A percentile compares a stretch with the other conserved stretches of the same genome.
These are phyloP conservation scores for Parastagonospora nodorum DNA, from an alignment of 2,329 filamentous ascomycete genomes.

Conservation along the genomic window DNA sequence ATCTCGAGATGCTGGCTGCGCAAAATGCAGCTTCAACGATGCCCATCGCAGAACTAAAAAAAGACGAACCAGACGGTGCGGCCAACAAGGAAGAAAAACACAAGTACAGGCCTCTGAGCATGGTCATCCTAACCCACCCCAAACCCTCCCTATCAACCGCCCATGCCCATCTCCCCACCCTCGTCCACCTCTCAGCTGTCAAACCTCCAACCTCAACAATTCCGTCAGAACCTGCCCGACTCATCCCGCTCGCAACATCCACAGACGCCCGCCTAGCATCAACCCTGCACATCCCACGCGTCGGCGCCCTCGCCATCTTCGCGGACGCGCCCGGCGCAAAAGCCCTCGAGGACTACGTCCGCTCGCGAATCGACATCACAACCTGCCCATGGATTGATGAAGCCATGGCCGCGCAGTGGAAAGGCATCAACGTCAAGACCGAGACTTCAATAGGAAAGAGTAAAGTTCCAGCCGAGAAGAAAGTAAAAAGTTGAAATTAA, in stretches of 20 bases:
- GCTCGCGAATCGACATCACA: slow-evolving; percentile 58
- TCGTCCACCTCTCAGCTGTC: slow-evolving; percentile 33
- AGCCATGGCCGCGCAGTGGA: slow-evolving; percentile 46
- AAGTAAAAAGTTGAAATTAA: not conserved
- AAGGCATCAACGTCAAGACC: slow-evolving; percentile 48
- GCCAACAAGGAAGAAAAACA: not conserved
- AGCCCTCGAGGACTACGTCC: slow-evolving; percentile 62
- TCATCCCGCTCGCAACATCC: slow-evolving; percentile 67
- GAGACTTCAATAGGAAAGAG: slow-evolving; percentile 2
- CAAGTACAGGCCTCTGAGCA: slow-evolving; percentile 14
- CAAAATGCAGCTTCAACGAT: slow-evolving; percentile 17
- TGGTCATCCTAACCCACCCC: slow-evolving; percentile 42
- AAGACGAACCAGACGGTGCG: not conserved
- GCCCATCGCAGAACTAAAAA: not conserved
- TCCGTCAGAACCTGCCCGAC: slow-evolving; percentile 51
- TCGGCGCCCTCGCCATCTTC: slow-evolving; percentile 67
- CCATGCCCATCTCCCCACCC: slow-evolving; percentile 42
- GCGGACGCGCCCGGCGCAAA: slow-evolving; percentile 62
- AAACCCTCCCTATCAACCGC: slow-evolving; percentile 37
- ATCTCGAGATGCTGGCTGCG: slow-evolving; percentile 56
- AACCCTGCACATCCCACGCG: slow-evolving; percentile 65
- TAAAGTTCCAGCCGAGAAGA: slow-evolving; percentile 2
- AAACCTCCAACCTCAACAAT: slow-evolving; percentile 3
- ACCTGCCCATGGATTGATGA: slow-evolving; percentile 63
- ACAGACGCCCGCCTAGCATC: slow-evolving; percentile 63